These are phyloP conservation scores for Hymenoscyphus repandus DNA, from an alignment of 2,329 filamentous ascomycete genomes.

Conservation along the genomic window DNA sequence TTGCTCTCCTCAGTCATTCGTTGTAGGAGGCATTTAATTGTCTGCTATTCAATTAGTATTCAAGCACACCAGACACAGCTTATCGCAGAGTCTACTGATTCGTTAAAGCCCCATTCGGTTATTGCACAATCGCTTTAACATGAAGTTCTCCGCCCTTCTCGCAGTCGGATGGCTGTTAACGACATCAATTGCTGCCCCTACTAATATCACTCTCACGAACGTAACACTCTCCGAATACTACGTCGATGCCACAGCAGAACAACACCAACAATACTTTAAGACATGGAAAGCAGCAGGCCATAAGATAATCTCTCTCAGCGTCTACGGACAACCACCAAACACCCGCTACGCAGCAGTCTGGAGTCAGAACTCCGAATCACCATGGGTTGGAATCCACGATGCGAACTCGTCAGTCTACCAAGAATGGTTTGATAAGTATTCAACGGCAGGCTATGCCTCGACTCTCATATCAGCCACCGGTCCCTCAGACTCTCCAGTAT, in stretches of 20 bases:
- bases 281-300: constrained; percentile 5
- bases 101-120: background rate
- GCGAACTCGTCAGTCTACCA: background rate
- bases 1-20: too few relatives aligned
- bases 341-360: constrained; percentile 6
- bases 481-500: too few relatives aligned
- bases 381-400: background rate
- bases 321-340: constrained; percentile 4
- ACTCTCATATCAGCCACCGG: background rate
- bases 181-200: background rate
- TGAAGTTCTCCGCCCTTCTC: too few relatives aligned
- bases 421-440: background rate
- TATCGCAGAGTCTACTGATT: too few relatives aligned
- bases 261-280: constrained; percentile 3
- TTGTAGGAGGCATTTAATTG: too few relatives aligned
- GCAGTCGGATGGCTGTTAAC: background rate
- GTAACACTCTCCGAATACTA: background rate
- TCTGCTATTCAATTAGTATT: too few relatives aligned
- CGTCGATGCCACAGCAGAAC: background rate
- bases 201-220: background rate
- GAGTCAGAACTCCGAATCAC: constrained; percentile 1
- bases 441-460: background rate
- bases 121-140: too few relatives aligned
- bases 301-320: constrained; percentile 6
- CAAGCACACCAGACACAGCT: too few relatives aligned